Evolutionary conservation across 257 asterid genomes (phyloP).

Genomic region (Avicennia marina): DNA sequence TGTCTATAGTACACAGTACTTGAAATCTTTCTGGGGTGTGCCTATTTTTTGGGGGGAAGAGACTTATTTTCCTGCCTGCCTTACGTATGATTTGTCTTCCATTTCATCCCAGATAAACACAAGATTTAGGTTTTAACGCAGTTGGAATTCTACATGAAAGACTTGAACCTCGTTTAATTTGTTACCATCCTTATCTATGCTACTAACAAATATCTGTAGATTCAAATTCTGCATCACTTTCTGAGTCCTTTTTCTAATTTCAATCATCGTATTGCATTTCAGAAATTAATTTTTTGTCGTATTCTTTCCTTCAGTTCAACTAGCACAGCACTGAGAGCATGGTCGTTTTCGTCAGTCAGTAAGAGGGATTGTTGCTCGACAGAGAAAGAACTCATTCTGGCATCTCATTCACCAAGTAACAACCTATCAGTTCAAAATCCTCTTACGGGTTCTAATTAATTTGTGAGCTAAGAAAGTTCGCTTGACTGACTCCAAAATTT

Average conservation of each 20-base stretch:
- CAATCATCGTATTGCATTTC: neutral
- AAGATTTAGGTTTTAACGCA: neutral
- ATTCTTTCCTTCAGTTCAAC: constrained; percentile 46
- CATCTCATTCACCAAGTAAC: constrained; percentile 74
- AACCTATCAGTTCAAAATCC: constrained; percentile 2
- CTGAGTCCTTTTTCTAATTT: neutral
- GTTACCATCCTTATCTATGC: too few relatives aligned
- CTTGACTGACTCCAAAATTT: neutral
- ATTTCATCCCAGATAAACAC: neutral
- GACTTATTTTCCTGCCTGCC: neutral
- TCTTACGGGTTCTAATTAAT: too few relatives aligned
- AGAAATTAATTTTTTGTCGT: neutral
- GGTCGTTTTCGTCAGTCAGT: constrained; percentile 75
- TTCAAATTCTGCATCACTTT: too few relatives aligned
- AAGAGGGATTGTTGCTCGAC: constrained; percentile 71
- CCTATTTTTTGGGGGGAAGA: constrained; percentile 4
- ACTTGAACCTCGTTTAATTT: too few relatives aligned
- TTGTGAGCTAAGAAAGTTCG: too few relatives aligned
- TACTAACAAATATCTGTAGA: too few relatives aligned
- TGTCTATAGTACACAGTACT: constrained; percentile 56
- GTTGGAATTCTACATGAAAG: too few relatives aligned
- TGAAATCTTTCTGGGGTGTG: constrained; percentile 63
- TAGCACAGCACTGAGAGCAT: constrained; percentile 64
- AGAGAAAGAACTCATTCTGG: constrained; percentile 58
- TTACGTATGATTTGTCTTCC: neutral